Base-by-base conservation (phyloP, 2,329 filamentous ascomycete genomes). In the Cordyceps fumosorosea region DNA sequence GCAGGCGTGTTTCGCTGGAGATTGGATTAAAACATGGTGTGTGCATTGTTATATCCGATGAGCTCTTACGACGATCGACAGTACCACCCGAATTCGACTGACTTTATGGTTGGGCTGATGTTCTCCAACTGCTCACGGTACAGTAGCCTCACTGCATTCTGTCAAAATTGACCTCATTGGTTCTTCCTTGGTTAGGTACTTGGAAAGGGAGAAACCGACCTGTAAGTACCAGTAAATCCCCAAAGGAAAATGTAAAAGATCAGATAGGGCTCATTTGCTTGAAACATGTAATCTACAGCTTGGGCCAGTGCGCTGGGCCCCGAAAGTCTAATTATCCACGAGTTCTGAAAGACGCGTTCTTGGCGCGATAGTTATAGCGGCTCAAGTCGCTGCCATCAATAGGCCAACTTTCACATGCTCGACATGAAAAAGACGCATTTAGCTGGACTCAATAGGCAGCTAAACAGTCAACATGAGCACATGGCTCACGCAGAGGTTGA, bases 41-140 rank as follows among this genome's bases (percentile, higher is more conserved):
- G 51, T 52, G 29, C 34, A 11, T n/a, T 52, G 34, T 44, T 48
- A 29, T 48, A 29, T 45, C 2, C 14, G 57, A 50, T 60, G 34
- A 18, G 44, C 37, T 32, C 3, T 51, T 42, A 60, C 53, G 24
- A 60, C 48, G 57, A 60, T 60, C 57, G 47, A 22, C 57, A 34
- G 37, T n/a, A 8, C 24, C 57, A 37, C 12, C 34, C 48, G 57
- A 47, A 24, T 4, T 47, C 45, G 7, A 22, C 57, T 34, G 24
- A 40, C 12, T 18, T 6, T 34, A 42, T 16, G 29, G 16, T 42
- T 53, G 6, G 3, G 24, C 57, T 53, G 24, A 18, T 44, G 29
- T n/a, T 20, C 11, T 52, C 24, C 3, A 10, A 22, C 29, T 47
- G 44, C 6, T 22, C 12, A 44, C 44, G 5, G 5, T 14, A n/a